These are phyloP conservation scores for Microstegium vimineum DNA, from an alignment of 176 grass and related monocot genomes.

Conservation along the genomic window DNA sequence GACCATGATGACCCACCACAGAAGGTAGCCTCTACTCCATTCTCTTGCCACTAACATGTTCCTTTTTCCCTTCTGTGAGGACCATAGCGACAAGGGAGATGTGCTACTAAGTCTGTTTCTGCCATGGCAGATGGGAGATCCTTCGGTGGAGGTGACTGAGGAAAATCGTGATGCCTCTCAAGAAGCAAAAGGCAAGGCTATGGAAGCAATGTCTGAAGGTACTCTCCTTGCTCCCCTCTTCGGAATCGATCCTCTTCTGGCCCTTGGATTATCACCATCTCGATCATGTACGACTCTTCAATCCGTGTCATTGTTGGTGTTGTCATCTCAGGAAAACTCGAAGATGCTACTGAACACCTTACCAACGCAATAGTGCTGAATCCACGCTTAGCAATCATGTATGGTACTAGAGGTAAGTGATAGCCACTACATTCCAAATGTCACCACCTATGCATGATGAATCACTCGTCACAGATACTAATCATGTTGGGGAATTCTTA, in stretches of 20 bases:
- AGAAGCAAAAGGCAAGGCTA: constrained; percentile 73
- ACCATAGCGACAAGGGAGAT: not conserved
- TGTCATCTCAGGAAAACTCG: constrained; percentile 57
- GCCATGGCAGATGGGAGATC: constrained; percentile 76
- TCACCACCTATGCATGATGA: not conserved
- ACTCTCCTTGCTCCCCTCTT: not conserved
- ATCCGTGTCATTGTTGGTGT: not conserved
- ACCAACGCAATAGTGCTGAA: constrained; percentile 84
- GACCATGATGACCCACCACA: constrained; percentile 86
- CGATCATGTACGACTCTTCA: not conserved
- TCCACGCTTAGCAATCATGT: constrained; percentile 92
- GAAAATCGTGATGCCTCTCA: constrained; percentile 89
- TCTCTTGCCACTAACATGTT: not conserved
- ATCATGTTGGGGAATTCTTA: not conserved
- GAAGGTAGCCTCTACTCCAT: constrained; percentile 42
- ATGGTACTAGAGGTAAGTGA: constrained; percentile 73
- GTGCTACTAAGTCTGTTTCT: not conserved
- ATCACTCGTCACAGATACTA: not conserved
- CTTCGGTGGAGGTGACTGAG: constrained; percentile 72
- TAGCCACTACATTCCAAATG: not conserved
- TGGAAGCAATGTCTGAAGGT: constrained; percentile 95
- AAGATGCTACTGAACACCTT: constrained; percentile 85
- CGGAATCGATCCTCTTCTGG: not conserved
- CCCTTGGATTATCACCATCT: not conserved
- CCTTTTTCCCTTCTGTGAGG: not conserved